Conservation (phyloP, 441 rosid genomes). For the Jatropha podagrica region DNA sequence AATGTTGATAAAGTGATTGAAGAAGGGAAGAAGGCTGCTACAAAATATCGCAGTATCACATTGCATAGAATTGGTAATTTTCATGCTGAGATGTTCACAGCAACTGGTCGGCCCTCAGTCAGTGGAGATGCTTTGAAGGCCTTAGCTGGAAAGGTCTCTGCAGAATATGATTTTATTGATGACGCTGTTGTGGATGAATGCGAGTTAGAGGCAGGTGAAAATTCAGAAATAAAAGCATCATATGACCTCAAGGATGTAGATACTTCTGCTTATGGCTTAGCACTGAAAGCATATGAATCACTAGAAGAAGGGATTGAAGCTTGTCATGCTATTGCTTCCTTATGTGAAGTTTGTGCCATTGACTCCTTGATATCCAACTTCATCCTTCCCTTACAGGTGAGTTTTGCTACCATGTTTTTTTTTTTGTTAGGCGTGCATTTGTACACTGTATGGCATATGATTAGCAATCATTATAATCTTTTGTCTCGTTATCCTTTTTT, state of each 20-base stretch:
- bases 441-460: background rate
- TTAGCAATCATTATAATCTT: background rate
- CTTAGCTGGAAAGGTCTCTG: slow-evolving; percentile 81
- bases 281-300: slow-evolving; percentile 48
- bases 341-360: slow-evolving; percentile 87
- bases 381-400: slow-evolving; percentile 94
- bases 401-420: slow-evolving; percentile 20
- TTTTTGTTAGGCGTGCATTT: background rate
- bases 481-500: background rate
- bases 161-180: slow-evolving; percentile 53
- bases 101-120: slow-evolving; percentile 87
- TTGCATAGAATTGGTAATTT: slow-evolving; percentile 51
- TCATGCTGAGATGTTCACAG: slow-evolving; percentile 71
- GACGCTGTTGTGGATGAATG: slow-evolving; percentile 31
- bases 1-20: slow-evolving; percentile 78
- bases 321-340: slow-evolving; percentile 86
- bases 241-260: slow-evolving; percentile 33
- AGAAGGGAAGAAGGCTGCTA: slow-evolving; percentile 80
- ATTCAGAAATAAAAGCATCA: slow-evolving; percentile 23
- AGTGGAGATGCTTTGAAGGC: slow-evolving; percentile 75
- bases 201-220: slow-evolving; percentile 29
- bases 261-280: slow-evolving; percentile 57
- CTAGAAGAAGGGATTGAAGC: slow-evolving; percentile 72
- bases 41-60: slow-evolving; percentile 64
- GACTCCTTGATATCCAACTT: slow-evolving; percentile 92